Conservation (phyloP, 2,329 filamentous ascomycete genomes). For the Clarireedia monteithiana region DNA sequence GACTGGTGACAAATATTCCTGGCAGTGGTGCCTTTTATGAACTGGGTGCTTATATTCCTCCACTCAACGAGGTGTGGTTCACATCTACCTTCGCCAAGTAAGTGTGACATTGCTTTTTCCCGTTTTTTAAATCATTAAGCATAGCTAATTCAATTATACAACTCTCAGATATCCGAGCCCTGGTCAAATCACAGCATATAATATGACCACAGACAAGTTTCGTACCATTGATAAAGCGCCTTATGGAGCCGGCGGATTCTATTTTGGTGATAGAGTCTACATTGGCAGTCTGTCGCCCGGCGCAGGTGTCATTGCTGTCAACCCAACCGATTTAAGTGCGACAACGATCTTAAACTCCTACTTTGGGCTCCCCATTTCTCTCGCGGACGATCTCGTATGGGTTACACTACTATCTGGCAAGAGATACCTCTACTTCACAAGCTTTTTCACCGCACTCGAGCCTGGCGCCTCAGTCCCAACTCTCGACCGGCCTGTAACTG, state of each 20-base stretch:
- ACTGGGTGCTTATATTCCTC: neutral
- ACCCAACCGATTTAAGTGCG: neutral
- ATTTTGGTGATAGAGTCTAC: neutral
- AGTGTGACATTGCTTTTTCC: too few relatives aligned
- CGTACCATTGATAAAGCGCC: too few relatives aligned
- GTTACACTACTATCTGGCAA: neutral
- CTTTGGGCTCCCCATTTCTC: neutral
- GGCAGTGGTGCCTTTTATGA: neutral
- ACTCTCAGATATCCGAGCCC: neutral
- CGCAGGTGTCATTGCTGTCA: neutral
- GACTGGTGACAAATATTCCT: neutral
- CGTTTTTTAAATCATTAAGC: too few relatives aligned
- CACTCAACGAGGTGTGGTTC: constrained; percentile 1
- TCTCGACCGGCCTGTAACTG: neutral
- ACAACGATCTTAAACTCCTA: neutral
- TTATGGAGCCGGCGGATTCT: neutral
- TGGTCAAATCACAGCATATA: neutral
- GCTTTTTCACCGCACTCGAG: neutral
- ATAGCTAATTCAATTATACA: neutral
- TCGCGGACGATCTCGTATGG: neutral
- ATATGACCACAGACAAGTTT: too few relatives aligned
- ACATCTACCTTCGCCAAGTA: neutral
- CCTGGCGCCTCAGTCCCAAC: neutral
- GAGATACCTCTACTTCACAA: neutral
- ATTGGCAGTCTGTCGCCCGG: neutral